Conservation (phyloP, 2,329 filamentous ascomycete genomes). For the Botrytis medusae region DNA sequence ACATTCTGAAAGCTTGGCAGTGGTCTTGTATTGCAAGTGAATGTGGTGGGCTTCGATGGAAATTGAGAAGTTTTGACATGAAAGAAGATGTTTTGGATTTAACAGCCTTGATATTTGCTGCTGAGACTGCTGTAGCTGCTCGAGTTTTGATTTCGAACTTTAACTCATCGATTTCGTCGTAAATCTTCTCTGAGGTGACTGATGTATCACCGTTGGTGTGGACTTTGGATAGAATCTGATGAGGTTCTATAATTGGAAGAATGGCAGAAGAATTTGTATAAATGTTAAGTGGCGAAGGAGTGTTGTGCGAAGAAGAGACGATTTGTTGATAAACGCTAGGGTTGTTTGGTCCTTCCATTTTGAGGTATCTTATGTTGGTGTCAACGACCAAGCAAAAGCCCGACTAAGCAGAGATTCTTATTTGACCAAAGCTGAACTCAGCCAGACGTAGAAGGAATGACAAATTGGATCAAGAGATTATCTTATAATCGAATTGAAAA, state of each 20-base stretch:
- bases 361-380: background rate
- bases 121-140: background rate
- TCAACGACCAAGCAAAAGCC: background rate
- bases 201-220: constrained; percentile 10
- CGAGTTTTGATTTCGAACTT: constrained; percentile 15
- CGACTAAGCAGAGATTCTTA: background rate
- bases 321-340: constrained; percentile 6
- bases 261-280: background rate
- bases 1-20: background rate
- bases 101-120: background rate
- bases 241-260: background rate
- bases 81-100: constrained; percentile 1
- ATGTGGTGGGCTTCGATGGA: constrained; percentile 3
- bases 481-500: background rate
- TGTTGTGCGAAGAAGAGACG: background rate
- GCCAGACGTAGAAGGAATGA: background rate
- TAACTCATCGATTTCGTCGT: constrained; percentile 19
- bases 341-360: constrained; percentile 19
- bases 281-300: background rate
- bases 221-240: constrained; percentile 2
- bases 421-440: background rate
- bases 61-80: constrained; percentile 5
- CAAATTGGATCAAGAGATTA: background rate
- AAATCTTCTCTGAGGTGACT: constrained; percentile 8
- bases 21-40: background rate